Percentiles rank a stretch among this genome's conserved stretches.
Conservation (phyloP, 148 eudicot genomes). For the Fagopyrum homotropicum region DNA sequence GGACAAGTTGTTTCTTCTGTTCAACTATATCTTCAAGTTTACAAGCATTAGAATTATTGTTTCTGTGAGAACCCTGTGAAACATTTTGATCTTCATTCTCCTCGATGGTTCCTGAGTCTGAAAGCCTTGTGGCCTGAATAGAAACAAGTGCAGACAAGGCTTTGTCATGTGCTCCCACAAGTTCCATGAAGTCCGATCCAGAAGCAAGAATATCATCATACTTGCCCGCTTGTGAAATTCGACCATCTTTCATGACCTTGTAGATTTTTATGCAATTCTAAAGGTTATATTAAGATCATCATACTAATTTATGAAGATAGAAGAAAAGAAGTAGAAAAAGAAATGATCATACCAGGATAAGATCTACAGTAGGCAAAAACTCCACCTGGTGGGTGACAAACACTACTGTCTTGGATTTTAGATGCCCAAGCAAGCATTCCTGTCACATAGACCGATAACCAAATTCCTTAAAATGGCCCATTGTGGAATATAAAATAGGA, state of each 20-base stretch:
- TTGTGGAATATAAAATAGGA: neutral
- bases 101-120: neutral
- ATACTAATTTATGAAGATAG: neutral
- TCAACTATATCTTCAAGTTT: slow-evolving; percentile 3
- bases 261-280: neutral
- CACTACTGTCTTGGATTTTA: slow-evolving; percentile 33
- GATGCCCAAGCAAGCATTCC: slow-evolving; percentile 40
- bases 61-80: slow-evolving; percentile 9
- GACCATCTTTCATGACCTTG: slow-evolving; percentile 51
- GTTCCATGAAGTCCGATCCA: slow-evolving; percentile 39
- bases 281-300: neutral
- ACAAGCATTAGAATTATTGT: neutral
- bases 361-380: slow-evolving; percentile 40
- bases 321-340: neutral
- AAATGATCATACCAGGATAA: slow-evolving; percentile 33
- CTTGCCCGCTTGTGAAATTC: slow-evolving; percentile 40
- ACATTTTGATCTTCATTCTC: slow-evolving; percentile 2
- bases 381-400: slow-evolving; percentile 47
- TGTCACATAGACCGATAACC: neutral
- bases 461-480: neutral
- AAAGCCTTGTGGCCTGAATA: neutral
- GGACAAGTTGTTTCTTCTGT: slow-evolving; percentile 33
- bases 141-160: slow-evolving; percentile 31
- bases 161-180: slow-evolving; percentile 42
- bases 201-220: slow-evolving; percentile 38